Conservation (phyloP, 2,329 filamentous ascomycete species). For the Mycosphaerelloides madeirae region DNA sequence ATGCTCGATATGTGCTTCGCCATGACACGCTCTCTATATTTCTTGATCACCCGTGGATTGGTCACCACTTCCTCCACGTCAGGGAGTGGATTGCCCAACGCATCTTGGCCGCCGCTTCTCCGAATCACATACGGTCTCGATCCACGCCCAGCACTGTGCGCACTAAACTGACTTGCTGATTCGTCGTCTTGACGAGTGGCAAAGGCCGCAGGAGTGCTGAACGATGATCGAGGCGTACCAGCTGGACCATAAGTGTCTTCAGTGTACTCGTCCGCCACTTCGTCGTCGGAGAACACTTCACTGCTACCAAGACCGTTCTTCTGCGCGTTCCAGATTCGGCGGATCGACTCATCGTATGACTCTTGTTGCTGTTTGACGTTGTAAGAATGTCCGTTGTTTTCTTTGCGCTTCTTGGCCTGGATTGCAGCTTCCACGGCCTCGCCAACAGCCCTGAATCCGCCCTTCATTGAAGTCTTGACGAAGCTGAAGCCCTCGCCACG, state of each 20-base stretch:
- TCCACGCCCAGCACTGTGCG: constrained; percentile 40
- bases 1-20: no score
- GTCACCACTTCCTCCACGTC: constrained; percentile 23
- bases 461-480: constrained; percentile 98
- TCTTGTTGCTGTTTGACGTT: constrained; percentile 93
- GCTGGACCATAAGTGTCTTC: constrained; percentile 42
- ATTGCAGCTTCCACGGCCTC: constrained; percentile 85
- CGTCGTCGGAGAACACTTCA: constrained; percentile 69
- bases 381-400: constrained; percentile 84
- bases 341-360: constrained; percentile 86
- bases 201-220: constrained; percentile 53
- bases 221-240: constrained; percentile 63
- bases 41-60: constrained; percentile 80
- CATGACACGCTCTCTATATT: constrained; percentile 64
- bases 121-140: constrained; percentile 70
- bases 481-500: constrained; percentile 94
- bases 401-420: constrained; percentile 66
- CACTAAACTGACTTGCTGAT: constrained; percentile 53
- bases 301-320: constrained; percentile 69
- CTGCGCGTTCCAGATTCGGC: constrained; percentile 87
- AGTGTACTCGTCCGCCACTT: constrained; percentile 57
- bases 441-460: constrained; percentile 85
- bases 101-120: constrained; percentile 57
- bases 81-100: constrained; percentile 52
- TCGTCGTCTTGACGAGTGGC: constrained; percentile 68